A percentile compares a stretch with the other conserved stretches of the same genome.
These are phyloP conservation scores for Lizonia empirigonia DNA, from an alignment of 2,329 filamentous ascomycete genomes.

Conservation along the genomic window DNA sequence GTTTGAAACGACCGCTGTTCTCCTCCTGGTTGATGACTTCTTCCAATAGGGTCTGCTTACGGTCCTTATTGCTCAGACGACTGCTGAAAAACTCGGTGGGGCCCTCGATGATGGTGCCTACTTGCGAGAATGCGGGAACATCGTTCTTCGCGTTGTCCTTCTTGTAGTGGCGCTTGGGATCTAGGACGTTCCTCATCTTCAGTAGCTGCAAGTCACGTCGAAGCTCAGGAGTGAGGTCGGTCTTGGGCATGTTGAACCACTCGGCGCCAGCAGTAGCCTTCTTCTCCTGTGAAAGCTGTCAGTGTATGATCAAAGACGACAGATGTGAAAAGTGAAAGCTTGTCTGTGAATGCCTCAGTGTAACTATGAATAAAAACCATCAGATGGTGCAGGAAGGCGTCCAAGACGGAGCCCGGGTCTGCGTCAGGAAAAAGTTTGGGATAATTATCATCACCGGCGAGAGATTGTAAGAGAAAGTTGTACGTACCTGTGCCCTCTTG, in stretches of 20 bases:
- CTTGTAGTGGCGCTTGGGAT: constrained; percentile 89
- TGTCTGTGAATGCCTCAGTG: constrained; percentile 61
- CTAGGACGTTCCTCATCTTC: constrained; percentile 85
- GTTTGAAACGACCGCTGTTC: constrained; percentile 74
- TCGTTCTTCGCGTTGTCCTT: constrained; percentile 76
- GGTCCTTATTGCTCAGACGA: constrained; percentile 82
- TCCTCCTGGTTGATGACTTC: constrained; percentile 76
- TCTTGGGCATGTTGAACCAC: constrained; percentile 90
- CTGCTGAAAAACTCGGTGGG: constrained; percentile 85
- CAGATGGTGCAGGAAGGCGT: constrained; percentile 73
- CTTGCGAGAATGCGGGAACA: constrained; percentile 82
- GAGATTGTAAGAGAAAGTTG: constrained; percentile 30
- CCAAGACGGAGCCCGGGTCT: constrained; percentile 80
- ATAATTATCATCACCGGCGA: constrained; percentile 75
- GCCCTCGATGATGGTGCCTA: constrained; percentile 87
- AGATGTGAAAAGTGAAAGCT: constrained; percentile 16
- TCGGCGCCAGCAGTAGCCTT: constrained; percentile 74
- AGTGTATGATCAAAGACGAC: constrained; percentile 18
- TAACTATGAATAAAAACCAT: constrained; percentile 74
- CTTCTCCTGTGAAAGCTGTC: constrained; percentile 54
- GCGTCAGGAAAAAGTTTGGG: constrained; percentile 72
- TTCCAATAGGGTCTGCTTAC: constrained; percentile 84
- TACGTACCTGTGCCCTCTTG: constrained; percentile 59
- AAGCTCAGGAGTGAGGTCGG: constrained; percentile 80
- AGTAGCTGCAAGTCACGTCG: constrained; percentile 89